Evolutionary conservation across 2,329 filamentous ascomycete genomes (phyloP).

Genomic region (Trichoderma sp.): DNA sequence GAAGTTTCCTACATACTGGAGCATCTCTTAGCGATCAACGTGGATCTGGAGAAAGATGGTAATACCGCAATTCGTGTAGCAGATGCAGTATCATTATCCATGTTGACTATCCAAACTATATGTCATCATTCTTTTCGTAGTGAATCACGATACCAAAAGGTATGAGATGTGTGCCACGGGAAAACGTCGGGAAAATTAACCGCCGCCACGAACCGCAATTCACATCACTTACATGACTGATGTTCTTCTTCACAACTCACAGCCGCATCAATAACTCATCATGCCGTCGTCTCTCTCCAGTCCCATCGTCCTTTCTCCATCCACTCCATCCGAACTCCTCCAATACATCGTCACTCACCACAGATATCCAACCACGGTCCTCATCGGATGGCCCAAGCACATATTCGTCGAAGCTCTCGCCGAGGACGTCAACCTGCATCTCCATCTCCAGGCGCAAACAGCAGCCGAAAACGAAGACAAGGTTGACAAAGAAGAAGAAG

Average conservation of each 20-base stretch:
- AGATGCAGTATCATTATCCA: too few relatives aligned
- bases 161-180: too few relatives aligned
- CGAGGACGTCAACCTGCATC: conserved; percentile 45
- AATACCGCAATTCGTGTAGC: too few relatives aligned
- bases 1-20: too few relatives aligned
- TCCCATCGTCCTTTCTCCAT: conserved; percentile 53
- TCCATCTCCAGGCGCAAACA: conserved; percentile 4
- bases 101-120: too few relatives aligned
- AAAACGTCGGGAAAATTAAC: neutral
- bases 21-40: too few relatives aligned
- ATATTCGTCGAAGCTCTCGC: conserved; percentile 65
- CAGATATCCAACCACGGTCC: conserved; percentile 61
- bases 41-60: too few relatives aligned
- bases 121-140: too few relatives aligned
- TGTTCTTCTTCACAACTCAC: neutral
- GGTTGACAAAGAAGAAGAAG: neutral
- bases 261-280: neutral
- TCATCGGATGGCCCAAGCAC: conserved; percentile 68
- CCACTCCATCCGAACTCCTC: conserved; percentile 63
- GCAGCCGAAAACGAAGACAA: neutral
- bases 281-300: conserved; percentile 8
- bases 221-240: neutral
- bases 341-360: conserved; percentile 61
- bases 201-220: neutral
- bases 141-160: too few relatives aligned